Conservation (phyloP, 352 stramenopile species). For the Paralagenidium karlingii region DNA sequence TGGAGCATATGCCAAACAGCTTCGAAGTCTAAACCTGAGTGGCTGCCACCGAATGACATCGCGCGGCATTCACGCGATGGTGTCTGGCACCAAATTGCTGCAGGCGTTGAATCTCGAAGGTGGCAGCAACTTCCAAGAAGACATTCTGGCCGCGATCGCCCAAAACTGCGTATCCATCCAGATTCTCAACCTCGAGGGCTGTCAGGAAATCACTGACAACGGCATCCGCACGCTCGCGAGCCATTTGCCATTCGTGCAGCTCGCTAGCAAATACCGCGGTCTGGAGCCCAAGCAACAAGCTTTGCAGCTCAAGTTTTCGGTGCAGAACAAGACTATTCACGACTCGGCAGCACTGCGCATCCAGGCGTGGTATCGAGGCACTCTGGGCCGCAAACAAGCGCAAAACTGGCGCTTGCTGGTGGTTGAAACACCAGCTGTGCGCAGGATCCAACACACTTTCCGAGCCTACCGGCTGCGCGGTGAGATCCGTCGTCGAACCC, state of each 20-base stretch:
- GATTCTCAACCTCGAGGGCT: slow-evolving; percentile 57
- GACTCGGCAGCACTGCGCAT: slow-evolving; percentile 58
- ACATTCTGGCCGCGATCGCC: slow-evolving; percentile 44
- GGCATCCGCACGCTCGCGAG: slow-evolving; percentile 48
- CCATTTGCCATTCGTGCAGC: slow-evolving; percentile 57
- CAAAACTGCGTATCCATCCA: slow-evolving; percentile 39
- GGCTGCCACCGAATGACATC: slow-evolving; percentile 51
- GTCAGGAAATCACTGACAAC: slow-evolving; percentile 64
- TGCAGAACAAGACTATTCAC: slow-evolving; percentile 61
- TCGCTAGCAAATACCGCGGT: slow-evolving; percentile 31
- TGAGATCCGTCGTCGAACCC: slow-evolving; percentile 21
- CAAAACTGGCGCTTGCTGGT: slow-evolving; percentile 35
- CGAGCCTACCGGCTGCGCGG: slow-evolving; percentile 24
- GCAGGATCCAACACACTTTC: slow-evolving; percentile 37
- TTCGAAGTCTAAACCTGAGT: slow-evolving; percentile 49
- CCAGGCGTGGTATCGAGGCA: slow-evolving; percentile 48
- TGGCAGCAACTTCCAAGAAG: slow-evolving; percentile 50
- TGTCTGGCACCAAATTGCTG: slow-evolving; percentile 27
- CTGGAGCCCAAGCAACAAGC: slow-evolving; percentile 39
- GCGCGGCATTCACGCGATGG: slow-evolving; percentile 27
- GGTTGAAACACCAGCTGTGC: slow-evolving; percentile 31
- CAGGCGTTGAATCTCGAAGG: slow-evolving; percentile 61
- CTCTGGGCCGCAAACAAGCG: slow-evolving; percentile 30
- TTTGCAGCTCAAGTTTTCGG: slow-evolving; percentile 48
- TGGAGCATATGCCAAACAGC: slow-evolving; percentile 23